Conservation (phyloP, 2,329 filamentous ascomycete genomes). For the Nannizziopsis barbatae region DNA sequence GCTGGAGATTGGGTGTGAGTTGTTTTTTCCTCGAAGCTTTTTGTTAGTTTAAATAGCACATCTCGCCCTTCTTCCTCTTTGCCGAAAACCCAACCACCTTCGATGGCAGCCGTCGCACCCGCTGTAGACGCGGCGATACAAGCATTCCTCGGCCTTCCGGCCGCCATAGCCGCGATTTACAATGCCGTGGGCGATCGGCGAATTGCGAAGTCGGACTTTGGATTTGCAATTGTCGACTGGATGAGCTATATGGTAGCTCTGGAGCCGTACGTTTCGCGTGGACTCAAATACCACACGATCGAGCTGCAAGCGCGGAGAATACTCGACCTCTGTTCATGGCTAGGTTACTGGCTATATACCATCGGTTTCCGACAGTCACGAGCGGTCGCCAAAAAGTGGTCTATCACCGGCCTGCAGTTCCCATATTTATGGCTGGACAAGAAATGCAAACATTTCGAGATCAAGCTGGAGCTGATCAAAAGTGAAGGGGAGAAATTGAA, state of each 20-base stretch:
- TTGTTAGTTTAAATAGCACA: not conserved
- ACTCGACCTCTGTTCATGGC: slow-evolving; percentile 5
- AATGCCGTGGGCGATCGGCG: slow-evolving; percentile 4
- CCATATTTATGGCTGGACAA: slow-evolving; percentile 6
- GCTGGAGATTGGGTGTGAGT: too few relatives aligned
- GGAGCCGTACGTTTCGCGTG: slow-evolving; percentile 7
- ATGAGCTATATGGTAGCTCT: slow-evolving; percentile 8
- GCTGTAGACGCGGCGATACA: slow-evolving; percentile 5
- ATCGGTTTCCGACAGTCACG: slow-evolving; percentile 8
- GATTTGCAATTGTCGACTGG: slow-evolving; percentile 9
- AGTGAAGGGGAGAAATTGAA: slow-evolving; percentile 3
- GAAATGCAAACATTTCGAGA: slow-evolving; percentile 5
- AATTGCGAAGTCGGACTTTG: slow-evolving; percentile 8
- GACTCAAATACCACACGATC: slow-evolving; percentile 1
- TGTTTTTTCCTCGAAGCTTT: not conserved
- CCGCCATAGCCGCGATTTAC: slow-evolving; percentile 6
- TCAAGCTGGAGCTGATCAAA: slow-evolving; percentile 4
- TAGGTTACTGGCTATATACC: slow-evolving; percentile 5
- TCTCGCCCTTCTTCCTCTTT: not conserved
- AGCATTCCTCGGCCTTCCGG: slow-evolving; percentile 1
- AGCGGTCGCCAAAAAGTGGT: not conserved
- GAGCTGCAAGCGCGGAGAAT: slow-evolving; percentile 8
- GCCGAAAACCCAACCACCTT: not conserved
- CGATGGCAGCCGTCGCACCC: not conserved
- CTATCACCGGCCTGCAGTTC: not conserved